phyloP scores from a whole-genome alignment of 192 early-diverging fungal species.

The Diversispora epigaea region DNA sequence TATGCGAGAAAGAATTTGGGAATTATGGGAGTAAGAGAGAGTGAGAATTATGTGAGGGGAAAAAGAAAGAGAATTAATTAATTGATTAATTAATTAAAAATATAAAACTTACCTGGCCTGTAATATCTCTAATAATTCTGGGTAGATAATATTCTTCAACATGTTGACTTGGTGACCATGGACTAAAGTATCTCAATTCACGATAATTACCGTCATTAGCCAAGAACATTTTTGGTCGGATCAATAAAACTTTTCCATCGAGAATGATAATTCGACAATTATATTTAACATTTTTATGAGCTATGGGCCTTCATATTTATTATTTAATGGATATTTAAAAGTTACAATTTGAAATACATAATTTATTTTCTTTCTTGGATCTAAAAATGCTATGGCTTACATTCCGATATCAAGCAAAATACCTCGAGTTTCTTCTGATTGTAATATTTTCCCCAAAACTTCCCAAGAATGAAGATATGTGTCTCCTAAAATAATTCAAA shows the following conservation, averaged over 20 bases:
- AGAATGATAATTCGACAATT: slow-evolving; percentile 93
- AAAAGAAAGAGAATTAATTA: not conserved
- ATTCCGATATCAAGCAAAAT: slow-evolving; percentile 96
- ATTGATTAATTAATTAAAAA: not conserved
- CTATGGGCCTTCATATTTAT: slow-evolving; percentile 86
- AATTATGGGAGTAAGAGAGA: too few species aligned
- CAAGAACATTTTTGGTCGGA: slow-evolving; percentile 93
- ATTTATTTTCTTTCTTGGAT: not conserved
- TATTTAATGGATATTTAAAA: not conserved
- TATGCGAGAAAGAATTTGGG: too few species aligned
- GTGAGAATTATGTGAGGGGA: too few species aligned
- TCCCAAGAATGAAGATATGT: slow-evolving; percentile 96
- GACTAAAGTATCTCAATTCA: slow-evolving; percentile 91
- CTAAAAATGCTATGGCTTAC: slow-evolving; percentile 46
- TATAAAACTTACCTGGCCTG: slow-evolving; percentile 58
- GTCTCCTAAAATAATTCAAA: slow-evolving; percentile 59
- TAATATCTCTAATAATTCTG: slow-evolving; percentile 72
- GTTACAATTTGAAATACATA: not conserved
- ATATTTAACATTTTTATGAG: slow-evolving; percentile 89
- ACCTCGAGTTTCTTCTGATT: slow-evolving; percentile 59
- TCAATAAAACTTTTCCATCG: slow-evolving; percentile 82
- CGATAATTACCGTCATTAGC: slow-evolving; percentile 99
- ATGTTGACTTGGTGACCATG: slow-evolving; percentile 67
- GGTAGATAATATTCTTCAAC: slow-evolving; percentile 85
- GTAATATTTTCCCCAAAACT: slow-evolving; percentile 73